A percentile compares a stretch with the other conserved stretches of the same genome.
Evolutionary conservation across 2,329 filamentous ascomycete species (phyloP).

Genomic region (Cladosporium sp.): DNA sequence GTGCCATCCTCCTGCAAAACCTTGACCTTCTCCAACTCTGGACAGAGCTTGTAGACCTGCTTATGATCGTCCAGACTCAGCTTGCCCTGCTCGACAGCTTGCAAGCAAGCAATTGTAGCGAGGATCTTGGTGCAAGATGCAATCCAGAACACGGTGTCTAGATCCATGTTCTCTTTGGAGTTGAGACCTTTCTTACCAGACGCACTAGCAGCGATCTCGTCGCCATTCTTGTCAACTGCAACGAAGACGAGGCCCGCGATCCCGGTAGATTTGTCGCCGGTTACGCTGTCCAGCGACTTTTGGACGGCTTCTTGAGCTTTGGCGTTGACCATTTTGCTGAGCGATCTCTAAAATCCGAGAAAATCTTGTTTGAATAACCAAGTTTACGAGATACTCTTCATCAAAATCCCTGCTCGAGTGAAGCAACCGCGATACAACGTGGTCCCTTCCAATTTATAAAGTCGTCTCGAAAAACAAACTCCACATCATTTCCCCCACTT

Average conservation of each 20-base stretch:
- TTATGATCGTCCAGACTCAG: constrained; percentile 40
- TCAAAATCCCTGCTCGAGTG: too few relatives aligned
- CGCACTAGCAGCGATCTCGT: constrained; percentile 38
- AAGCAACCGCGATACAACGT: too few relatives aligned
- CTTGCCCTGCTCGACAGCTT: constrained; percentile 42
- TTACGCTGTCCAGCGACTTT: constrained; percentile 32
- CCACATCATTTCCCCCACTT: too few relatives aligned
- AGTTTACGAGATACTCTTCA: too few relatives aligned
- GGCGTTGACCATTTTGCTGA: constrained; percentile 28
- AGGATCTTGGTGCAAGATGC: constrained; percentile 49
- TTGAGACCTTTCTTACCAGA: constrained; percentile 39
- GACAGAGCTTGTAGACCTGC: constrained; percentile 37
- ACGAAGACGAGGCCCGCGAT: constrained; percentile 42
- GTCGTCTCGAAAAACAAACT: too few relatives aligned
- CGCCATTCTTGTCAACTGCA: constrained; percentile 42
- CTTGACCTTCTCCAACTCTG: constrained; percentile 41
- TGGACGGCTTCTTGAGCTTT: constrained; percentile 34
- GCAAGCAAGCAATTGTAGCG: constrained; percentile 43
- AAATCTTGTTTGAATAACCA: too few relatives aligned
- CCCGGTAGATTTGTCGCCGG: constrained; percentile 27
- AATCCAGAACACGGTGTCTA: constrained; percentile 59
- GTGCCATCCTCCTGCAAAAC: constrained; percentile 39
- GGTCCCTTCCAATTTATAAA: too few relatives aligned
- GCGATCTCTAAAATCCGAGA: too few relatives aligned
- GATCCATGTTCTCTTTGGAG: constrained; percentile 49